Evolutionary conservation across 2,329 filamentous ascomycete genomes (phyloP).

Genomic region (Aspergillus hiratsukae): DNA sequence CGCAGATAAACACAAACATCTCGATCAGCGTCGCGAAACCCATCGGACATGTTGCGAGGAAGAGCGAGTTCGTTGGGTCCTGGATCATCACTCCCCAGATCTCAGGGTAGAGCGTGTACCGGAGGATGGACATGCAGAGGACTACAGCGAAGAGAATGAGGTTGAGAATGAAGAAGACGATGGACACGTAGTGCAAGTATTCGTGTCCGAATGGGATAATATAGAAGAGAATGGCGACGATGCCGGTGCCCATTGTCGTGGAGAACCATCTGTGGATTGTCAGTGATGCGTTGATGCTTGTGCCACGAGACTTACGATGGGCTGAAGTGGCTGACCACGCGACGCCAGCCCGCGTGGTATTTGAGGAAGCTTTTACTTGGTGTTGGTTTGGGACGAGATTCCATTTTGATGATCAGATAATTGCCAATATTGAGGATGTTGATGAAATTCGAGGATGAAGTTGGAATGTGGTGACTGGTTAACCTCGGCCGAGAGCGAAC

Average conservation of each 20-base stretch:
- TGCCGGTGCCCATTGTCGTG: constrained; percentile 64
- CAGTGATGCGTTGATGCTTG: background rate
- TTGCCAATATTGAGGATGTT: background rate
- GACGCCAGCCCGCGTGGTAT: constrained; percentile 27
- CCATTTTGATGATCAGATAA: background rate
- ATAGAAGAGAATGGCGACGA: constrained; percentile 60
- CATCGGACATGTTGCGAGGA: constrained; percentile 63
- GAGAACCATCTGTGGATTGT: constrained; percentile 49
- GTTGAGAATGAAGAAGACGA: constrained; percentile 59
- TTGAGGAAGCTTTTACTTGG: constrained; percentile 7
- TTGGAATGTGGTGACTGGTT: background rate
- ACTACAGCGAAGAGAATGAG: constrained; percentile 54
- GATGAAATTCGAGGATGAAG: background rate
- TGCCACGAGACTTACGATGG: constrained; percentile 44
- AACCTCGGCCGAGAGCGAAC: constrained; percentile 4
- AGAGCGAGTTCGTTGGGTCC: constrained; percentile 61
- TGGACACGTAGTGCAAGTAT: constrained; percentile 57
- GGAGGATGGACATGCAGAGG: constrained; percentile 50
- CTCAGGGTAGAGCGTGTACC: constrained; percentile 59
- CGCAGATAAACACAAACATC: constrained; percentile 56
- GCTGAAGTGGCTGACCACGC: constrained; percentile 51
- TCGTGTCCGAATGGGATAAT: constrained; percentile 57
- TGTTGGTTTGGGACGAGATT: background rate
- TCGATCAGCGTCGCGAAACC: constrained; percentile 61
- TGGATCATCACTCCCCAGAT: constrained; percentile 61